Percentiles rank a stretch among this genome's conserved stretches.
These are phyloP conservation scores for Epichloe elymi DNA, from an alignment of 2,329 filamentous ascomycete species.

Conservation along the genomic window DNA sequence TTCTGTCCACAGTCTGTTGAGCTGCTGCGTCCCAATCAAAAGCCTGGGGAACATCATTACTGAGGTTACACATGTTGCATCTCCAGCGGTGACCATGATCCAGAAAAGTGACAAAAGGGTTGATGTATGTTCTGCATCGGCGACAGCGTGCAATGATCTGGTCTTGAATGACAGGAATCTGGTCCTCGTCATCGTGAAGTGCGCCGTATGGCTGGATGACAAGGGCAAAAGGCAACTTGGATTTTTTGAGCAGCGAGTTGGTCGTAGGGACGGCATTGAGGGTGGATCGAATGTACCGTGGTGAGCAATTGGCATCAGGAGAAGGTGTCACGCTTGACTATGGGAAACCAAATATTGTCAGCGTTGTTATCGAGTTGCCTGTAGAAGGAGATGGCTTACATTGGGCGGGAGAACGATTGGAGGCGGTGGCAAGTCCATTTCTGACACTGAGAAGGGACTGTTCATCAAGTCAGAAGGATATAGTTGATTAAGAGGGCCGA, in stretches of 20 bases:
- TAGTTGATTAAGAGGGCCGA: slow-evolving; percentile 63
- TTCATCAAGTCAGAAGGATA: slow-evolving; percentile 85
- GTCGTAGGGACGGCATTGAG: slow-evolving; percentile 89
- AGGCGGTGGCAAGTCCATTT: slow-evolving; percentile 83
- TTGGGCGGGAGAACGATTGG: slow-evolving; percentile 84
- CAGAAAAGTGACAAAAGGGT: slow-evolving; percentile 90
- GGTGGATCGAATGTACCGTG: slow-evolving; percentile 91
- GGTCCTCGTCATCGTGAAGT: slow-evolving; percentile 84
- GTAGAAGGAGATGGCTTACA: slow-evolving; percentile 41
- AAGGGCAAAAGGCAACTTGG: slow-evolving; percentile 85
- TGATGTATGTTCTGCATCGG: slow-evolving; percentile 93
- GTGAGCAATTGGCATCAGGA: slow-evolving; percentile 76
- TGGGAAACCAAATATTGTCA: slow-evolving; percentile 20
- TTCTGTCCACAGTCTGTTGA: slow-evolving; percentile 83
- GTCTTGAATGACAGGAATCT: slow-evolving; percentile 83
- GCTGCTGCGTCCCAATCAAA: slow-evolving; percentile 95
- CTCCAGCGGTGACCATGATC: slow-evolving; percentile 97
- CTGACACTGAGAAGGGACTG: slow-evolving; percentile 86
- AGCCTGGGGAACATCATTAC: slow-evolving; percentile 96
- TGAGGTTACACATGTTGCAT: slow-evolving; percentile 99
- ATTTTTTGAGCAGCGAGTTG: slow-evolving; percentile 93
- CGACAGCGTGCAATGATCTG: slow-evolving; percentile 95
- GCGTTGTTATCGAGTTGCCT: slow-evolving; percentile 7
- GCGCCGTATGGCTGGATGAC: slow-evolving; percentile 92
- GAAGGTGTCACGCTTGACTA: slow-evolving; percentile 86